Base-by-base conservation (phyloP, 2,329 filamentous ascomycete genomes). In the Xylaria sp. region DNA sequence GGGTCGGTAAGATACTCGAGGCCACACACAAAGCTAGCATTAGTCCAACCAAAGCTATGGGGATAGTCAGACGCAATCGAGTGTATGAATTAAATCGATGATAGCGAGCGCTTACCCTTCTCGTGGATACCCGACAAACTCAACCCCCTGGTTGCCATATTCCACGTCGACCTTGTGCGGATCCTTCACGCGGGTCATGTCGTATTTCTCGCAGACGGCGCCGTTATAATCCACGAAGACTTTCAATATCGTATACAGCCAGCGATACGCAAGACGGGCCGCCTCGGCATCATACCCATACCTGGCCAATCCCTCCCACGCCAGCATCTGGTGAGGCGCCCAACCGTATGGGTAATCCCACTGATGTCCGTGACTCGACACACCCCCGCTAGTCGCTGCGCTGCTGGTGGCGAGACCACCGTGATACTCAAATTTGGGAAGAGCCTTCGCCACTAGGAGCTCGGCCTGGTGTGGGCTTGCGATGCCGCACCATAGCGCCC, bases 271-370 rank as follows among this genome's bases (percentile, higher is more conserved):
- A 3, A 61, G 42, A 12, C 58, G 58, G 21, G 15, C 19, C 11
- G 58, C 58, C 12, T 55, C 43, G 3, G 35, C 33, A 11, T 8
- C 17, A 21, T 46, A 61, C 8, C 58, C 58, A n/a, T 61, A 61
- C 1, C 31, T 42, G 15, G 51, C 43, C 8, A 61, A 51, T 11
- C 58, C 58, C 6, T 50, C 28, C 58, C 58, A 61, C 14, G 58
- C 58, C 4, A 55, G 52, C 42, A 61, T 56, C 43, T 61, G 58
- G 9, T 61, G 58, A 23, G 58, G 58, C 21, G 58, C 58, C 58
- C 58, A 61, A n/a, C 50, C 58, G 33, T 28, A 55, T 2, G 58
- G 58, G 52, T 56, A 61, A 14, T 61, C 58, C 58, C 58, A 61
- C 35, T 61, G 58, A 12, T 53, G 50, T 2, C 43, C 51, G 9